Base-by-base conservation (phyloP, 257 asterid genomes). In the Thymus mandschuricus region DNA sequence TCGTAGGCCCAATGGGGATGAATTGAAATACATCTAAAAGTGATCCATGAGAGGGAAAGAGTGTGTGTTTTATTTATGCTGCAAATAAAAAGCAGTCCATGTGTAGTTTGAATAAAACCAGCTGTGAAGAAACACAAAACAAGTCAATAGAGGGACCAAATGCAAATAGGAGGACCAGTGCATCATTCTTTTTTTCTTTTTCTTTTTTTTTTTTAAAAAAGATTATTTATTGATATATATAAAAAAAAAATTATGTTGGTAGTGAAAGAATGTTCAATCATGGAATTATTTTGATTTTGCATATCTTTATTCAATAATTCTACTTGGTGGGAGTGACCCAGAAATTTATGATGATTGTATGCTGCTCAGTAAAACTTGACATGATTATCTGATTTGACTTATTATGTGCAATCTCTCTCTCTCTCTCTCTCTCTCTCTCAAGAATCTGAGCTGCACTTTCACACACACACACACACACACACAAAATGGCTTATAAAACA, bases 31-130 rank as follows among this genome's bases (percentile, higher is more conserved):
- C n/a, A 21, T 52, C 27, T 44, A 7, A 21, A 21, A 21, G 6
- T 21, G 57, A 8, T 1, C 1, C 6, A 15, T 3, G 1, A 13
- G 7, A 6, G 6, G 9, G 7, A 35, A 35, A 2, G 38, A 34
- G 4, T 21, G 11, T 49, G 65, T 63, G 11, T 54, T 29, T 3
- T 63, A 10, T 72, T 43, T 52, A 54, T 64, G 60, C 9, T 52
- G 56, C 31, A 65, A 40, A 3, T 13, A 38, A 45, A 66, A 74
- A 66, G 57, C 73, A 66, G 30, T 48, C 15, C 55, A 58, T 74
- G 68, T 46, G 73, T 52, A 43, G 77, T 43, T 64, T 72, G 56
- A 54, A 58, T 45, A 31, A 21, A 21, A 73, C 60, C 57, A 73
- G 66, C 44, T 55, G 60, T 44, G 60, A 35, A 55, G 73, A 66